Conservation (phyloP, 148 eudicot genomes). For the Heliosperma pusillum region DNA sequence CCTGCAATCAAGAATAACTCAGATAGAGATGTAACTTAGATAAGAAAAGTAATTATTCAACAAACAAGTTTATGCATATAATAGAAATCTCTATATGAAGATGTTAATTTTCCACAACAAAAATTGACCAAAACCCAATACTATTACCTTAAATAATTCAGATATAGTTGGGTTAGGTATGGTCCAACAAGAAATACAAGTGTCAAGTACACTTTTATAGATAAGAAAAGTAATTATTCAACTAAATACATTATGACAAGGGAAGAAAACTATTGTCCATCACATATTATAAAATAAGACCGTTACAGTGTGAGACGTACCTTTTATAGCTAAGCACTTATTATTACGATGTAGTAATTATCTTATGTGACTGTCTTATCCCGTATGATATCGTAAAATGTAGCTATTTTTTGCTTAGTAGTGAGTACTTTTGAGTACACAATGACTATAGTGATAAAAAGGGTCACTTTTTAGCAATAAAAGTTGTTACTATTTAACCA, state of each 20-base stretch:
- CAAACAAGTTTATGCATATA: neutral
- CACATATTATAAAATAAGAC: too few species aligned
- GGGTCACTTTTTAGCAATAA: too few species aligned
- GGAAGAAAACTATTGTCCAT: slow-evolving; percentile 14
- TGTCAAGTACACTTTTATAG: neutral
- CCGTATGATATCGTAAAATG: too few species aligned
- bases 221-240: neutral
- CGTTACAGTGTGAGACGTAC: too few species aligned
- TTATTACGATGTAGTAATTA: too few species aligned
- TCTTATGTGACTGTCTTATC: too few species aligned
- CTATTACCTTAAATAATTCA: slow-evolving; percentile 24
- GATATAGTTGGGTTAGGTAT: slow-evolving; percentile 23
- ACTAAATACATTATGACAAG: neutral
- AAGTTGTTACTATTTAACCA: too few species aligned
- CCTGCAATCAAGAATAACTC: slow-evolving; percentile 29
- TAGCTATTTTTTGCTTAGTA: too few species aligned
- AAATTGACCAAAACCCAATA: slow-evolving; percentile 25
- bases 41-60: neutral
- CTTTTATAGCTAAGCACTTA: too few species aligned
- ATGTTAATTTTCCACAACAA: slow-evolving; percentile 18
- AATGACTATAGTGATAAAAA: too few species aligned
- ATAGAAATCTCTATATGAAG: neutral
- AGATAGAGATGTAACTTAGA: slow-evolving; percentile 14
- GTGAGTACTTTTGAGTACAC: too few species aligned
- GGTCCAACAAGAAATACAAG: slow-evolving; percentile 14